Evolutionary conservation across 2,329 filamentous ascomycete species (phyloP).

Genomic region (Colletotrichum zoysiae): DNA sequence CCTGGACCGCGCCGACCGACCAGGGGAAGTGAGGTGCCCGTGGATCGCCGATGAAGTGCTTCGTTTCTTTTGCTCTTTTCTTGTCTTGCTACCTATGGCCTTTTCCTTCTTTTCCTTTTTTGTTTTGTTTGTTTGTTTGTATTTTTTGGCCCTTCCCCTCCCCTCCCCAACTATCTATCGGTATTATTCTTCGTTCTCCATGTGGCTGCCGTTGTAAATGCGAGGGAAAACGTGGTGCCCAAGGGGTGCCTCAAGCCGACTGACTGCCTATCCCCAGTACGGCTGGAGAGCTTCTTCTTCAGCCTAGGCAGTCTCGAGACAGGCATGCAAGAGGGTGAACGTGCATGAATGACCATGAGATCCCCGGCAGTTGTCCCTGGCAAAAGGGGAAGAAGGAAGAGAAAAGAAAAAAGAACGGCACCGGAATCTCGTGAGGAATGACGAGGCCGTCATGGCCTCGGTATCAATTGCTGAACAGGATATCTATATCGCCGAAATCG

Average conservation of each 20-base stretch:
- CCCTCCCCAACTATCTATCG: too few species aligned
- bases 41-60: constrained; percentile 38
- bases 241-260: background rate
- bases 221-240: background rate
- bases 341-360: background rate
- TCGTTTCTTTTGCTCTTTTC: background rate
- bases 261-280: background rate
- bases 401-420: background rate
- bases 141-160: background rate
- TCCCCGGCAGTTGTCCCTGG: background rate
- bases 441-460: constrained; percentile 17
- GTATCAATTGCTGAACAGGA: constrained; percentile 42
- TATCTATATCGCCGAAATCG: constrained; percentile 39
- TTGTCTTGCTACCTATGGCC: background rate
- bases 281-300: too few species aligned
- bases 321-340: too few species aligned
- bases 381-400: too few species aligned
- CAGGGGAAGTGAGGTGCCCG: constrained; percentile 18
- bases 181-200: background rate
- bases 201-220: constrained; percentile 4
- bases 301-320: background rate
- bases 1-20: constrained; percentile 39
- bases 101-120: background rate
- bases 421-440: constrained; percentile 18
- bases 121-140: too few species aligned